phyloP scores from a whole-genome alignment of 805 yeast species.

The Ogataea ramenticola region DNA sequence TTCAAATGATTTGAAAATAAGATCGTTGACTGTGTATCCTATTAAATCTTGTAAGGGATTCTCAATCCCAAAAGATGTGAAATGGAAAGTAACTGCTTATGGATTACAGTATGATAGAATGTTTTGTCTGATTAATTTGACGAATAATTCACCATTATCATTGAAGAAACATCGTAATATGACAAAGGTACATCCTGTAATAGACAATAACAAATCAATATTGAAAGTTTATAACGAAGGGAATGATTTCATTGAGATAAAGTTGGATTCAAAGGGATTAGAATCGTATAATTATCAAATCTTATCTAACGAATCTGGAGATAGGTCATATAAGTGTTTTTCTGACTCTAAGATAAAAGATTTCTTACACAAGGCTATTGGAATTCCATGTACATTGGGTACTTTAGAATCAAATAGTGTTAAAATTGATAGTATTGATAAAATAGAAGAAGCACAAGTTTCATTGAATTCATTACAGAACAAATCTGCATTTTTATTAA shows the following conservation, averaged over 20 bases:
- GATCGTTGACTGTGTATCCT: slow-evolving; percentile 28
- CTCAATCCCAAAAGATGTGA: slow-evolving; percentile 13
- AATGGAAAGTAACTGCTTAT: slow-evolving; percentile 22
- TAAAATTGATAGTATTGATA: background rate
- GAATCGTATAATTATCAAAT: background rate
- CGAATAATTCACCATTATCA: slow-evolving; percentile 20
- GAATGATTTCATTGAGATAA: background rate
- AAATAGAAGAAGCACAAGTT: background rate
- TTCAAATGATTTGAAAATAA: slow-evolving; percentile 7
- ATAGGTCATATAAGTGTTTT: slow-evolving; percentile 6
- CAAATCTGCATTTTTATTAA: slow-evolving; percentile 32
- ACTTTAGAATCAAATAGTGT: slow-evolving; percentile 3
- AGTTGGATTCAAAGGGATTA: background rate
- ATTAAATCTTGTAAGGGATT: slow-evolving; percentile 36
- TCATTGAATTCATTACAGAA: slow-evolving; percentile 17
- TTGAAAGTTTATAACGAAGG: slow-evolving; percentile 9
- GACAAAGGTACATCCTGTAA: slow-evolving; percentile 27
- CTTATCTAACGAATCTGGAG: background rate
- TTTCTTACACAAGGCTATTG: slow-evolving; percentile 25
- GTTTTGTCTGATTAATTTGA: slow-evolving; percentile 28
- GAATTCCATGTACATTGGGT: slow-evolving; percentile 30
- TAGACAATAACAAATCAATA: slow-evolving; percentile 9
- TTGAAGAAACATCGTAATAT: slow-evolving; percentile 28
- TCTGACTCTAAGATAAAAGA: slow-evolving; percentile 12
- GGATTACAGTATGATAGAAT: slow-evolving; percentile 35